These are phyloP conservation scores for Penicillium polonicum DNA, from an alignment of 2,329 filamentous ascomycete species.

Conservation along the genomic window DNA sequence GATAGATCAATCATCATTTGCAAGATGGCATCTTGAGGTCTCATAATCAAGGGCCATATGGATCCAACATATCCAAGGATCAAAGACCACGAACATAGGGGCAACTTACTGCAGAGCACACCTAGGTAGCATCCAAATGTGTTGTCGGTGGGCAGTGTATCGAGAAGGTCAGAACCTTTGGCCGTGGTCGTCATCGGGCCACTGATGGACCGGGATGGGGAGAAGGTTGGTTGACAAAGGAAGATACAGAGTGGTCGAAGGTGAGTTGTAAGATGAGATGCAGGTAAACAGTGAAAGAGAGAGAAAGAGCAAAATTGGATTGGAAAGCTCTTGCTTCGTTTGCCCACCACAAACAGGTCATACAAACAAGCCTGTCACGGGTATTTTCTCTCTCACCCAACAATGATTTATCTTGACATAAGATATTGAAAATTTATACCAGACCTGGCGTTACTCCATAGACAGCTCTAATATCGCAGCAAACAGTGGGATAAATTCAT, in stretches of 20 bases:
- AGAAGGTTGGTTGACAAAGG: neutral
- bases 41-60: neutral
- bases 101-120: neutral
- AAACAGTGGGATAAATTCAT: neutral
- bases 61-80: neutral
- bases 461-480: neutral
- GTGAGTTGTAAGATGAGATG: too few species aligned
- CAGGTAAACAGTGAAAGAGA: neutral
- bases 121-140: neutral
- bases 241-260: neutral
- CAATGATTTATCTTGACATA: too few species aligned
- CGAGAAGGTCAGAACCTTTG: too few species aligned
- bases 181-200: too few species aligned
- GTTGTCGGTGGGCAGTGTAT: neutral
- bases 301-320: neutral
- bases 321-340: neutral
- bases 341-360: too few species aligned
- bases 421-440: too few species aligned
- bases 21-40: neutral
- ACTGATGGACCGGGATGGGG: neutral
- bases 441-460: neutral
- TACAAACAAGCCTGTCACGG: too few species aligned
- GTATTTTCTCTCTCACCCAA: neutral
- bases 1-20: neutral
- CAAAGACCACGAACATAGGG: neutral